These are phyloP conservation scores for Moesziomyces antarcticus DNA, from an alignment of 1,284 basidiomycete genomes.

Conservation along the genomic window DNA sequence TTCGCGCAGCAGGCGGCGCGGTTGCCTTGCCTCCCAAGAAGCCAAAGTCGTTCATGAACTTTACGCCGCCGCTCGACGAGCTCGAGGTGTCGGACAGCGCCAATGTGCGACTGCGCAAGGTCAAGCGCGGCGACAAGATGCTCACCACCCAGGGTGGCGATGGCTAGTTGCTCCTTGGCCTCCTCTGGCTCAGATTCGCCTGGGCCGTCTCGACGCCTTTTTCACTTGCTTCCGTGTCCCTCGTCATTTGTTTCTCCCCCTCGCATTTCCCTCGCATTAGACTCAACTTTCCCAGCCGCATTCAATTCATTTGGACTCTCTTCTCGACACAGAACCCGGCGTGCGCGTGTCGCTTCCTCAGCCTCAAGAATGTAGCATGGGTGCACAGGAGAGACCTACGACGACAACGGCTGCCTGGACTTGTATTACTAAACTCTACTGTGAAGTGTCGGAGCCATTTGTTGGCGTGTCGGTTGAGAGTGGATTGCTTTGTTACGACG, in stretches of 20 bases:
- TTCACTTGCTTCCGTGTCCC: background rate
- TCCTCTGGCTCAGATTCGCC: background rate
- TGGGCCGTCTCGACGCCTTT: background rate
- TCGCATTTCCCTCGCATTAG: background rate
- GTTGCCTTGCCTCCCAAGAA: constrained; percentile 46
- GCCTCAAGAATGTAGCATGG: too few species aligned
- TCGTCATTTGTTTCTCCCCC: background rate
- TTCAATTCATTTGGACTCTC: background rate
- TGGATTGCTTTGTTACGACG: background rate
- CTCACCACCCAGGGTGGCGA: constrained; percentile 58
- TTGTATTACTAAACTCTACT: too few species aligned
- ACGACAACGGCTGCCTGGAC: too few species aligned
- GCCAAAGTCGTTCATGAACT: constrained; percentile 58
- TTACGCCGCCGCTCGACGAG: constrained; percentile 59
- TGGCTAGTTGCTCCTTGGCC: constrained; percentile 14
- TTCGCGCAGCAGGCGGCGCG: constrained; percentile 33
- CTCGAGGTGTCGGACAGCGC: constrained; percentile 34
- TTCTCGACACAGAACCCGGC: too few species aligned
- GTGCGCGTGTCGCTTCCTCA: too few species aligned
- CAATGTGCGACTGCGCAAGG: constrained; percentile 36
- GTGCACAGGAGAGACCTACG: too few species aligned
- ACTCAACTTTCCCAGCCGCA: background rate
- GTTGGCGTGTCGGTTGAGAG: background rate
- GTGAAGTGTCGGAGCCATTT: too few species aligned
- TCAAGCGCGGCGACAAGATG: constrained; percentile 34